Base-by-base conservation (phyloP, 2,329 filamentous ascomycete genomes). In the Arthrobotrys conoides region DNA sequence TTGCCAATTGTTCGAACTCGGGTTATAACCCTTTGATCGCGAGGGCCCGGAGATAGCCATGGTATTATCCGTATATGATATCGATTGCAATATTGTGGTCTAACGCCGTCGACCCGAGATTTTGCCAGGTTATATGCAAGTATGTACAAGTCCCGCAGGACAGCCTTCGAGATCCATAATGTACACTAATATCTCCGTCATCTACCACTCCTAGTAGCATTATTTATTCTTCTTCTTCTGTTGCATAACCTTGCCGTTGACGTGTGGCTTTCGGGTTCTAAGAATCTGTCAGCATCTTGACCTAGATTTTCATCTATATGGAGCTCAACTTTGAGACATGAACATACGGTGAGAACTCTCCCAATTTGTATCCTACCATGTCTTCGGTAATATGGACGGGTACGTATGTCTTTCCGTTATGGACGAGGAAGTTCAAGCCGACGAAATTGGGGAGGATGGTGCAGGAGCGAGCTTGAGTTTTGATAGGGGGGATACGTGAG, bases 301-400 rank as follows among this genome's bases (percentile, higher is more conserved):
- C 30, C 63, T 55, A 49, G 5, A 12, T 18, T 9, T 46, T 16
- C 12, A 70, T 41, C 38, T 48, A 8, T 55, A 20, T 49, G 49
- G 51, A 44, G 68, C 55, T 38, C n/a, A n/a, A 30, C 51, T 30
- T 30, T 30, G 27, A 30, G 27, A 30, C 6, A 30, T 30, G 3
- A 63, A 90, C 93, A 83, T 89, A 97, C 94, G 90, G 87, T 80
- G 93, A 91, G 84, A 97, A 97, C 86, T 97, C 94, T 82, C 94
- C 94, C 81, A 97, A 88, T 86, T 97, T 97, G 85, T 96, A 92
- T 68, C 94, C 94, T 63, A 97, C 94, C 94, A 97, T 97, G 83
- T 97, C 93, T 84, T 97, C 94, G 16, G 94, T 97, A 80, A 97
- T 92, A 81, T 88, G 88, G 69, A 97, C 88, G 81, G 96, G 92